Evolutionary conservation across 208 protist species (phyloP).

Genomic region (Angomonas deanei): DNA sequence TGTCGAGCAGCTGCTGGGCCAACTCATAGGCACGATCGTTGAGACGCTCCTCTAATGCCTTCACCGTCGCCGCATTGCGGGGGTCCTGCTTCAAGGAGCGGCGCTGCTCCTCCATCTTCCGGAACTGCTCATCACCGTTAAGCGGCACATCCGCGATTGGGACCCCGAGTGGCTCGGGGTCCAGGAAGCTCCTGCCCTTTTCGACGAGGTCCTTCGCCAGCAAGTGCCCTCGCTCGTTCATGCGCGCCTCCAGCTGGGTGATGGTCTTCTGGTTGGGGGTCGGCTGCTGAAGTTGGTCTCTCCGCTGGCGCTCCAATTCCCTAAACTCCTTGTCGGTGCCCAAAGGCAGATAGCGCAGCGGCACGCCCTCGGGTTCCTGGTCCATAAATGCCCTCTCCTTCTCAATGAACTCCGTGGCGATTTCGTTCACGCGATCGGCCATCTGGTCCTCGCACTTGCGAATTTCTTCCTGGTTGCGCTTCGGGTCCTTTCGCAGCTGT

Average conservation of each 20-base stretch:
- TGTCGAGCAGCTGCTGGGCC: conserved; percentile 37
- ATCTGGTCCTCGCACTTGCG: conserved; percentile 58
- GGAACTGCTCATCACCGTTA: conserved; percentile 63
- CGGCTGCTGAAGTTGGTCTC: conserved; percentile 25
- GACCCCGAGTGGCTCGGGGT: conserved; percentile 60
- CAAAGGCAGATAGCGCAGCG: conserved; percentile 69
- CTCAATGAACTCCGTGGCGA: conserved; percentile 54
- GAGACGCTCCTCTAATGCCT: conserved; percentile 43
- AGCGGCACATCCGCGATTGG: conserved; percentile 62
- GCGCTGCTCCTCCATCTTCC: conserved; percentile 63
- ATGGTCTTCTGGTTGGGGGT: conserved; percentile 23
- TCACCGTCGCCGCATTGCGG: conserved; percentile 22
- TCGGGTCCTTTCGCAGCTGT: conserved; percentile 26
- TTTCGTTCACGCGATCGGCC: conserved; percentile 50
- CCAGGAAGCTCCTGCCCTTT: conserved; percentile 54
- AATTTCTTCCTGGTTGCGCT: conserved; percentile 44
- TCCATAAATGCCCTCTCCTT: conserved; percentile 78
- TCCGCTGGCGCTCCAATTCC: conserved; percentile 47
- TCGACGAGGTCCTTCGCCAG: conserved; percentile 63
- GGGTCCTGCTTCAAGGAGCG: conserved; percentile 45
- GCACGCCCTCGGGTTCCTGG: conserved; percentile 62
- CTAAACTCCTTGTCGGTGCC: conserved; percentile 60
- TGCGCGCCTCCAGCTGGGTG: conserved; percentile 35
- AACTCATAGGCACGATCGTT: conserved; percentile 52
- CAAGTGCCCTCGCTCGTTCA: conserved; percentile 64